Conservation (phyloP, 1,284 basidiomycete species). For the Phenoliferia sp. region DNA sequence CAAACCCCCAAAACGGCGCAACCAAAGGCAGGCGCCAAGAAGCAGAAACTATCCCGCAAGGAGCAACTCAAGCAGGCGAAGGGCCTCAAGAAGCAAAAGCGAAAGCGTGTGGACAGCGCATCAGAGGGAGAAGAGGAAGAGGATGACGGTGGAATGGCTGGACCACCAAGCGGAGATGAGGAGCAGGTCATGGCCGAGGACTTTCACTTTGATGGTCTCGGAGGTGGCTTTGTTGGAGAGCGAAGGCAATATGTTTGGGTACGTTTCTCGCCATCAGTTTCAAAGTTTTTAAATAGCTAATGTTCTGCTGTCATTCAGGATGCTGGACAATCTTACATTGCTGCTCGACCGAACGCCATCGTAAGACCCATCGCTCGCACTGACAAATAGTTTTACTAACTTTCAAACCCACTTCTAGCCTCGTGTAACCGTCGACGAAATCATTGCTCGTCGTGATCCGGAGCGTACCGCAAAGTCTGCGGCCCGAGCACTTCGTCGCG, state of each 20-base stretch:
- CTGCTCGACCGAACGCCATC: constrained; percentile 43
- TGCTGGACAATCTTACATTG: constrained; percentile 34
- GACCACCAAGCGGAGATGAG: constrained; percentile 44
- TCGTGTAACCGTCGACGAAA: constrained; percentile 84
- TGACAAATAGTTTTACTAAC: not conserved
- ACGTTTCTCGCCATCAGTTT: constrained; percentile 3
- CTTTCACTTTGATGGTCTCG: constrained; percentile 70
- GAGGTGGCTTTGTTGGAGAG: constrained; percentile 53
- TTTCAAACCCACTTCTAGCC: constrained; percentile 47
- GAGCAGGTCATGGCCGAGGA: constrained; percentile 68
- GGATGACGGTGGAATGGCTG: constrained; percentile 31
- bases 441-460: constrained; percentile 65
- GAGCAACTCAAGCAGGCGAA: constrained; percentile 22
- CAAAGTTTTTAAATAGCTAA: not conserved
- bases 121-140: not conserved
- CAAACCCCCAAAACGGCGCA: not conserved
- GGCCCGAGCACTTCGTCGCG: not conserved
- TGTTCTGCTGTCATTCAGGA: no score
- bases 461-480: constrained; percentile 40
- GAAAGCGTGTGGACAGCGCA: constrained; percentile 11
- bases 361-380: constrained; percentile 48
- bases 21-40: not conserved
- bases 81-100: constrained; percentile 34
- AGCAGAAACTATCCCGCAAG: constrained; percentile 17
- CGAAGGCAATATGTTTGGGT: constrained; percentile 44